A percentile compares a stretch with the other conserved stretches of the same genome.
phyloP scores from a whole-genome alignment of 202 grass and related monocot genomes.

The Bolboschoenoplectus hybrid region DNA sequence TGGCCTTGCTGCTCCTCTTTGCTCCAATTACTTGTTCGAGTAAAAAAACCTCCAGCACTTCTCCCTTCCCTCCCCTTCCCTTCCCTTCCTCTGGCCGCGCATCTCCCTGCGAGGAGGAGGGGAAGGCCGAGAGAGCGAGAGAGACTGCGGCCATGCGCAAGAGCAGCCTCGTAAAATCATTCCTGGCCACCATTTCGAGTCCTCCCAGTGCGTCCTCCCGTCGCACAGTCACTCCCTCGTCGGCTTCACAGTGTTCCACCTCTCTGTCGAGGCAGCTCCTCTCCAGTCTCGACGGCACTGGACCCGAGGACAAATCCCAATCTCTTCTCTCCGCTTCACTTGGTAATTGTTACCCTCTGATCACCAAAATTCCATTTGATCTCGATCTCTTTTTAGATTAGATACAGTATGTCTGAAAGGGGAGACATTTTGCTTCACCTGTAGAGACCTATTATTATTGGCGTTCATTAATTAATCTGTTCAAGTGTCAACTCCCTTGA shows the following conservation, averaged over 20 bases:
- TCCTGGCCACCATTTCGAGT: constrained; percentile 9
- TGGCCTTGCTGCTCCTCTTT: no score
- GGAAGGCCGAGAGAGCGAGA: background rate
- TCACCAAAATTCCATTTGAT: background rate
- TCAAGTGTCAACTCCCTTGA: background rate
- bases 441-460: background rate
- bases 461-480: background rate
- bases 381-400: background rate
- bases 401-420: background rate
- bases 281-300: constrained; percentile 11
- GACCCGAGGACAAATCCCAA: background rate
- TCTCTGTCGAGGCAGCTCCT: constrained; percentile 28
- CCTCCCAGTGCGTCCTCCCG: background rate
- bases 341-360: background rate
- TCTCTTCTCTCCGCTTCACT: background rate
- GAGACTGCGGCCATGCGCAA: constrained; percentile 21
- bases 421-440: background rate
- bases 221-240: background rate
- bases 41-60: background rate
- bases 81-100: background rate
- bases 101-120: background rate
- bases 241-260: background rate
- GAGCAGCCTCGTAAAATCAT: constrained; percentile 11
- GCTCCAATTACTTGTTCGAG: background rate
- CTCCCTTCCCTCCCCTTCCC: background rate